Evolutionary conservation across 2,329 filamentous ascomycete genomes (phyloP).

Genomic region (Claviceps sp.): DNA sequence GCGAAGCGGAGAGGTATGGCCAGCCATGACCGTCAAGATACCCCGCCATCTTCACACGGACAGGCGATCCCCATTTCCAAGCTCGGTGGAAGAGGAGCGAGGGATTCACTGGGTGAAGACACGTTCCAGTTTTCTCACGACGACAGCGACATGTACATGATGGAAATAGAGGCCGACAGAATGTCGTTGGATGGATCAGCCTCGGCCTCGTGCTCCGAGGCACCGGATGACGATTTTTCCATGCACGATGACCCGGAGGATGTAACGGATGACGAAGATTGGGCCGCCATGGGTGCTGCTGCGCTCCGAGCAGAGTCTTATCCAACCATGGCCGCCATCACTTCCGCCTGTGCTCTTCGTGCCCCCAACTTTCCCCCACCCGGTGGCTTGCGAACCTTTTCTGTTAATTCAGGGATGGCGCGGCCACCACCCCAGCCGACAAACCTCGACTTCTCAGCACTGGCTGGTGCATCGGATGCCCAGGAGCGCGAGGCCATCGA

Average conservation of each 20-base stretch:
- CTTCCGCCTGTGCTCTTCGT: slow-evolving; percentile 32
- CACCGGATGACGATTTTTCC: slow-evolving; percentile 48
- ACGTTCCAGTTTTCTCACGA: slow-evolving; percentile 67
- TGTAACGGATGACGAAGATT: slow-evolving; percentile 90
- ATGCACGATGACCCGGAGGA: slow-evolving; percentile 70
- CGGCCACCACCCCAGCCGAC: slow-evolving; percentile 38
- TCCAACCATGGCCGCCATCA: slow-evolving; percentile 39
- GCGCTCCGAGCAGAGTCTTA: slow-evolving; percentile 61
- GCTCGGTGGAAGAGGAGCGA: slow-evolving; percentile 27
- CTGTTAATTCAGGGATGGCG: slow-evolving; percentile 37
- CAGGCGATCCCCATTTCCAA: slow-evolving; percentile 45
- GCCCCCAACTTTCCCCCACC: slow-evolving; percentile 34
- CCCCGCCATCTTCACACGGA: slow-evolving; percentile 28
- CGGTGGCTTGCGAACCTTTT: slow-evolving; percentile 34
- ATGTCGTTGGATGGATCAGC: slow-evolving; percentile 71
- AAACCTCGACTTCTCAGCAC: slow-evolving; percentile 37
- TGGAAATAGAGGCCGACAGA: slow-evolving; percentile 80
- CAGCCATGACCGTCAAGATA: slow-evolving; percentile 29
- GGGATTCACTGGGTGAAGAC: slow-evolving; percentile 51
- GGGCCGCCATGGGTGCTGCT: slow-evolving; percentile 78
- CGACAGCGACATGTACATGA: slow-evolving; percentile 49
- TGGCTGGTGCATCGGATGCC: slow-evolving; percentile 43
- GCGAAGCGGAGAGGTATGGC: slow-evolving; percentile 60
- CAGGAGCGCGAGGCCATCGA: slow-evolving; percentile 74
- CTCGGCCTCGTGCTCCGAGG: slow-evolving; percentile 65